phyloP scores from a whole-genome alignment of 179 eudicot species.

The Kewa caespitosa region DNA sequence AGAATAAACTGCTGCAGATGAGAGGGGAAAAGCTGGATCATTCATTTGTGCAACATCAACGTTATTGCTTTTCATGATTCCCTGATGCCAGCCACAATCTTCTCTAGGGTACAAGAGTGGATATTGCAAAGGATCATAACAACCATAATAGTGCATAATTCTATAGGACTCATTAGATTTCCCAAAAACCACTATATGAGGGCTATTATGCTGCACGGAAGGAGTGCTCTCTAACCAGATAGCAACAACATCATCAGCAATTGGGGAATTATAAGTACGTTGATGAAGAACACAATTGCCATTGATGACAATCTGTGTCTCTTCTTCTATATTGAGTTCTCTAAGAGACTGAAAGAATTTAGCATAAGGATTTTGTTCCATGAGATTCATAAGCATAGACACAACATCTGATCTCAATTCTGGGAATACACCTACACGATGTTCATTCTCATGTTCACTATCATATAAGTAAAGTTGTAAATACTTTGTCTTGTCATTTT shows the following conservation, averaged over 20 bases:
- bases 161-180: not conserved
- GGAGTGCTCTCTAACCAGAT: not conserved
- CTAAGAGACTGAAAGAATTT: not conserved
- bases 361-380: not conserved
- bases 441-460: not conserved
- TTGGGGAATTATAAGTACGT: not conserved
- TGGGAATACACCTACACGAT: not conserved
- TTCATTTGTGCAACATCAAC: too few species aligned
- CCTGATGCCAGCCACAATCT: not conserved
- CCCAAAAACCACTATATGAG: not conserved
- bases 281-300: not conserved
- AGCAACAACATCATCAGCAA: not conserved
- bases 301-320: too few species aligned
- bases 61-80: not conserved
- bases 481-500: not conserved
- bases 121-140: not conserved
- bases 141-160: not conserved
- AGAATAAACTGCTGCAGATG: too few species aligned
- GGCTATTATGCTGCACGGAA: too few species aligned
- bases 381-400: not conserved
- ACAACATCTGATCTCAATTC: not conserved
- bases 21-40: too few species aligned
- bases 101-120: not conserved
- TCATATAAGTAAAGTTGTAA: not conserved
- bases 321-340: not conserved